These are phyloP conservation scores for Musa beccarii DNA, from an alignment of 176 grass and related monocot species.

Conservation along the genomic window DNA sequence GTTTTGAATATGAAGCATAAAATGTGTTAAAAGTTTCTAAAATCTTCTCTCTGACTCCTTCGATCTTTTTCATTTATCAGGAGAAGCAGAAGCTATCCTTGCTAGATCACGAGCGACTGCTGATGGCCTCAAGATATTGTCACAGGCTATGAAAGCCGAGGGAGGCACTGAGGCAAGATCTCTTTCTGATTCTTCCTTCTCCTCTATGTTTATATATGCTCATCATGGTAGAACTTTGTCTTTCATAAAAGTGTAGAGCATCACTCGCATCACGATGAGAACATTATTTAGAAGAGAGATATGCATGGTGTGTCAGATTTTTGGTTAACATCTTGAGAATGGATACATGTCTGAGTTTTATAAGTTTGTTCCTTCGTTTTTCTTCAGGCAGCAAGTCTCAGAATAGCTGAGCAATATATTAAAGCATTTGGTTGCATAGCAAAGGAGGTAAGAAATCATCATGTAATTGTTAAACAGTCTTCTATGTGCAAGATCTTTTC, in stretches of 20 bases:
- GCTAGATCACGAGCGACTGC: conserved; percentile 75
- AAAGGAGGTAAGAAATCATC: conserved; percentile 41
- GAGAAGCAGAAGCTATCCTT: conserved; percentile 80
- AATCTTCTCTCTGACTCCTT: background rate
- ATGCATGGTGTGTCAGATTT: no score
- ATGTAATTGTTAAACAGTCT: background rate
- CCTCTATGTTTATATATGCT: background rate
- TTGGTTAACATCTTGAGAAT: no score
- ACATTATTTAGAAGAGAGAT: no score
- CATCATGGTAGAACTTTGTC: background rate
- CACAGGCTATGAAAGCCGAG: conserved; percentile 53
- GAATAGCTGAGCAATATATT: conserved; percentile 83
- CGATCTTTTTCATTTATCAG: conserved; percentile 23
- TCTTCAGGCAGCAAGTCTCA: conserved; percentile 61
- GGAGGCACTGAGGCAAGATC: conserved; percentile 64
- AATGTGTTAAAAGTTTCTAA: background rate
- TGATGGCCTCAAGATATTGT: conserved; percentile 55
- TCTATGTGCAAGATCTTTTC: no score
- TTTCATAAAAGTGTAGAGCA: no score
- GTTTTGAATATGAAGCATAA: background rate
- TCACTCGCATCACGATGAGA: no score
- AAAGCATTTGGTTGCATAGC: conserved; percentile 62
- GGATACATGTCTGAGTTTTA: background rate
- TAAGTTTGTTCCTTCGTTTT: background rate
- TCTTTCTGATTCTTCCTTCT: background rate